Evolutionary conservation across 257 asterid species (phyloP), one percentile per base, ranked within the genome.

Genomic region (Linaria vulgaris): DNA sequence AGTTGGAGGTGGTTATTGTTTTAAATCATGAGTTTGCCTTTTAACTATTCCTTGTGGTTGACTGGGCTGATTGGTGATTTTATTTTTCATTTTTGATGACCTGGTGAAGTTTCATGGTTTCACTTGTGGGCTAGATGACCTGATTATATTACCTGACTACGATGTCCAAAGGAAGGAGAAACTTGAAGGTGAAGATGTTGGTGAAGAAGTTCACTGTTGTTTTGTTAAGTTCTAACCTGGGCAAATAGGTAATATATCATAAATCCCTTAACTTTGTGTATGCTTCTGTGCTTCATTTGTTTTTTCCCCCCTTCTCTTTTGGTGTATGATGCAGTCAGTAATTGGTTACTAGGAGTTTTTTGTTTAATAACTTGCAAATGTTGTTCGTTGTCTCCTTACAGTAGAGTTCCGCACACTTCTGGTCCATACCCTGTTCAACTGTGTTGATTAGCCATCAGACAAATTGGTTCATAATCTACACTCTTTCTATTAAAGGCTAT

Each of bases 71-170:
- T 70, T 62, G 68, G 59, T 74, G 43, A 24, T 14, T 47, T 38
- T 64, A 45, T 65, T 22, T 66, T 61, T 48, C 57, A 38, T 68
- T 58, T 56, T 66, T 37, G 37, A 41, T 66, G 31, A 34, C 64
- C 19, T 78, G 63, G 66, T 77, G 71, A 82, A 92, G 99, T 57
- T 67, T 68, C 94, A 89, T 75, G 99, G 99, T 48, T 92, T 92
- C 89, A 92, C 97, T 15, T 92, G 99, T 77, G 99, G 96, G 69
- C 30, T 89, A 19, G 99, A 87, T 68, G 99, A 92, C 85, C 97
- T 92, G 66, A 82, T 89, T 50, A 92, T 92, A 67, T 82, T 81
- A 64, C 96, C 96, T 13, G 54, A 81, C 62, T 82, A 69, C 16
- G 99, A 92, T 78, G 56, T 54, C 61, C 78, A 76, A 76, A 82